A percentile compares a stretch with the other conserved stretches of the same genome.
phyloP scores from a whole-genome alignment of 768 basidiomycete species.

The Boletus subcaerulescens region DNA sequence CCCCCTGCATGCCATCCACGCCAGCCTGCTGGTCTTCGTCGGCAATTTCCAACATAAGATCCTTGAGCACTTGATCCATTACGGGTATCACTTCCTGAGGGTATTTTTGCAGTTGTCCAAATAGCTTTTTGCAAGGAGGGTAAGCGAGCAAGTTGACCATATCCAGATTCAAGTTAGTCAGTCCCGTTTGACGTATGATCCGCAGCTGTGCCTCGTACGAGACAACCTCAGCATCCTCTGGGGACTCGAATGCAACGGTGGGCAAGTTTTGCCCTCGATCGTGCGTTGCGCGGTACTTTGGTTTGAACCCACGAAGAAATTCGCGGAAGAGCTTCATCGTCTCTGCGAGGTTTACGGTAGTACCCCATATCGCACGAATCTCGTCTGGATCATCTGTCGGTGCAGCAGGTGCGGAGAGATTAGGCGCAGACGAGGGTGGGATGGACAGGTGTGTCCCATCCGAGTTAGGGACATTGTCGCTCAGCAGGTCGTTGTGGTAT shows the following conservation, averaged over 20 bases:
- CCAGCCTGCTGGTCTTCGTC: conserved; percentile 75
- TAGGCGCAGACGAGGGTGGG: conserved; percentile 53
- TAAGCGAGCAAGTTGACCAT: conserved; percentile 83
- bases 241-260: conserved; percentile 50
- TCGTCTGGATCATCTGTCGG: conserved; percentile 77
- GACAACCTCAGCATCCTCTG: conserved; percentile 63
- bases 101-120: conserved; percentile 83
- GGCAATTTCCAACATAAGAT: conserved; percentile 84
- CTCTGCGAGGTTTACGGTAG: conserved; percentile 87
- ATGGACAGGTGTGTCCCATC: conserved; percentile 58
- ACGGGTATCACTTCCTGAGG: conserved; percentile 97
- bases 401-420: conserved; percentile 57
- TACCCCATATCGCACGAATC: conserved; percentile 95
- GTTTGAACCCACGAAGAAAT: conserved; percentile 90
- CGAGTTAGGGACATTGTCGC: conserved; percentile 43
- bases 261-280: conserved; percentile 61
- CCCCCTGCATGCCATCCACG: conserved; percentile 71
- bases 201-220: conserved; percentile 81
- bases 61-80: conserved; percentile 95
- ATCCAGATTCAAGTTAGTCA: conserved; percentile 91
- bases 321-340: conserved; percentile 89
- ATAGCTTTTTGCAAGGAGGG: conserved; percentile 78
- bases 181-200: conserved; percentile 87
- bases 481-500: conserved; percentile 22
- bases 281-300: conserved; percentile 75